These are phyloP conservation scores for Suhomyces sp. DNA, from an alignment of 805 yeast species.

Conservation along the genomic window DNA sequence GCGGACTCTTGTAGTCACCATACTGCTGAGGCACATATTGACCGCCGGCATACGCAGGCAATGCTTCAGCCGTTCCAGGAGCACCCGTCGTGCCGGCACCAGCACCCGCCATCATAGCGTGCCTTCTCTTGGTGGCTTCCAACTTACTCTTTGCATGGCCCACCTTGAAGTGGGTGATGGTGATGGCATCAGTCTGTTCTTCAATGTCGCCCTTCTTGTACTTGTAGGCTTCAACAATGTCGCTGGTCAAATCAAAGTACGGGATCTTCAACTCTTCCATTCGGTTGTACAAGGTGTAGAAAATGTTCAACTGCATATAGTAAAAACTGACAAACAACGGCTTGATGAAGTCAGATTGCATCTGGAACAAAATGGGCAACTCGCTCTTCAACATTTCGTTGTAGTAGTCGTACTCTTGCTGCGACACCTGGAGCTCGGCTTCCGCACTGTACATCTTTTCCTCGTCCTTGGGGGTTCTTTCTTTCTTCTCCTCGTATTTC, in stretches of 20 bases:
- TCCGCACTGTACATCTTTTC: conserved; percentile 86
- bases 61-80: conserved; percentile 13
- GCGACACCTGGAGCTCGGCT: conserved; percentile 85
- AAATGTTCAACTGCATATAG: conserved; percentile 96
- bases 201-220: conserved; percentile 88
- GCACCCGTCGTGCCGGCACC: conserved; percentile 20
- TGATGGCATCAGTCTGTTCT: conserved; percentile 83
- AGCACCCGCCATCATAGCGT: conserved; percentile 42
- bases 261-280: conserved; percentile 98
- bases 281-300: conserved; percentile 83
- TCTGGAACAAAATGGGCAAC: conserved; percentile 78
- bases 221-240: conserved; percentile 74
- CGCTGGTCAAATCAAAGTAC: conserved; percentile 83
- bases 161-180: conserved; percentile 85
- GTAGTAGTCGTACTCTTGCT: conserved; percentile 93
- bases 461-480: conserved; percentile 83
- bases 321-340: conserved; percentile 93
- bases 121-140: conserved; percentile 78
- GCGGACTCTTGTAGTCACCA: conserved; percentile 21
- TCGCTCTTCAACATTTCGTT: conserved; percentile 92
- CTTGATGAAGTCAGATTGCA: conserved; percentile 88
- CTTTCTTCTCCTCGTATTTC: conserved; percentile 79
- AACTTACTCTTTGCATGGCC: conserved; percentile 85
- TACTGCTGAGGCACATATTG: conserved; percentile 17
- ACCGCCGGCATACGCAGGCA: conserved; percentile 14